Conservation (phyloP, 2,329 filamentous ascomycete genomes). For the Beauveria scarabaeidicola region DNA sequence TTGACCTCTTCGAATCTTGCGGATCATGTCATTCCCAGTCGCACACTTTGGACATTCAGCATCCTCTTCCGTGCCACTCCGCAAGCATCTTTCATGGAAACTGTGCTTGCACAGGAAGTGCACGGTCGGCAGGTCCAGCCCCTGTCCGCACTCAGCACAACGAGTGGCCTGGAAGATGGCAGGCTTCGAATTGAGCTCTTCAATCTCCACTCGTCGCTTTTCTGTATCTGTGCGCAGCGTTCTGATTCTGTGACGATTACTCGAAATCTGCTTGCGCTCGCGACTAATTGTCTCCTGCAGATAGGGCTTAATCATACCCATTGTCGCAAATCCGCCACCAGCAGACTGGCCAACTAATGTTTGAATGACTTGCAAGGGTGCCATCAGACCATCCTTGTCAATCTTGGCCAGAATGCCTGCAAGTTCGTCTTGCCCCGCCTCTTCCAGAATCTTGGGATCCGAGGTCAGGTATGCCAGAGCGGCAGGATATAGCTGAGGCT, state of each 20-base stretch:
- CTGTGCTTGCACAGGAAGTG: conserved; percentile 97
- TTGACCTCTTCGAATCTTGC: conserved; percentile 78
- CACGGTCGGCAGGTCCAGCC: conserved; percentile 78
- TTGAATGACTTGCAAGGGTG: conserved; percentile 92
- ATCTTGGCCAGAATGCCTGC: conserved; percentile 75
- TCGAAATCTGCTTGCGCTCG: conserved; percentile 74
- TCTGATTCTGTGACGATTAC: conserved; percentile 71
- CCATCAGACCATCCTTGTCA: conserved; percentile 85
- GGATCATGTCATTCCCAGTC: conserved; percentile 75
- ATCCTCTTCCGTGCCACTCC: conserved; percentile 41
- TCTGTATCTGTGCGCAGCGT: conserved; percentile 81
- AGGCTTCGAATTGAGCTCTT: conserved; percentile 68
- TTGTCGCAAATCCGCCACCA: conserved; percentile 65
- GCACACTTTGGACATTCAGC: conserved; percentile 83
- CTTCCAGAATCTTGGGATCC: conserved; percentile 68
- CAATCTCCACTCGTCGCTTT: conserved; percentile 68
- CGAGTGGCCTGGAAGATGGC: conserved; percentile 84
- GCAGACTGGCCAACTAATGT: conserved; percentile 60
- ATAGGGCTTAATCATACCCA: conserved; percentile 95
- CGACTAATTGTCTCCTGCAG: conserved; percentile 80
- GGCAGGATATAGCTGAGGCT: conserved; percentile 86
- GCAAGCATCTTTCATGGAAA: conserved; percentile 85
- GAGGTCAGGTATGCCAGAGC: conserved; percentile 92
- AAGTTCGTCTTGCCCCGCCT: conserved; percentile 77
- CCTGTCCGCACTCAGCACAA: conserved; percentile 71